A percentile compares a stretch with the other conserved stretches of the same genome.
These are phyloP conservation scores for Phaseolus coccineus DNA, from an alignment of 331 rosid genomes.

Conservation along the genomic window DNA sequence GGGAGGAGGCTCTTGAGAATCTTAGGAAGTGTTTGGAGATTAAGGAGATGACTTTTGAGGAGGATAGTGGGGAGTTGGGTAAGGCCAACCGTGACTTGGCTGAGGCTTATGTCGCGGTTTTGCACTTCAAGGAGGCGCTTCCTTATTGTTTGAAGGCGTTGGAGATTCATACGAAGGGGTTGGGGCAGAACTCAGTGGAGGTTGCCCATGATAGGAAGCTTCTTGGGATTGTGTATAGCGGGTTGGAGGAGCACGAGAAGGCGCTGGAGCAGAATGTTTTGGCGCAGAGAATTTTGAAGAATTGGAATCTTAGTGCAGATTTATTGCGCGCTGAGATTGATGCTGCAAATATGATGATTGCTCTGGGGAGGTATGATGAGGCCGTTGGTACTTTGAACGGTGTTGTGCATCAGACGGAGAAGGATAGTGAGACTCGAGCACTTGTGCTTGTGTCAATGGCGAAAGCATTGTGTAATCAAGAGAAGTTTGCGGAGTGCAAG, in stretches of 20 bases:
- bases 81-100: slow-evolving; percentile 79
- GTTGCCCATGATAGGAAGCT: slow-evolving; percentile 84
- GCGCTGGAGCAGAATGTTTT: slow-evolving; percentile 86
- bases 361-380: slow-evolving; percentile 76
- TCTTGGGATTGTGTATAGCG: slow-evolving; percentile 78
- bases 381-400: slow-evolving; percentile 77
- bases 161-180: slow-evolving; percentile 67
- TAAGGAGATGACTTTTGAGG: slow-evolving; percentile 77
- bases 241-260: slow-evolving; percentile 88
- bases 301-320: slow-evolving; percentile 82
- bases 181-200: slow-evolving; percentile 88
- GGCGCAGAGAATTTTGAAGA: slow-evolving; percentile 79
- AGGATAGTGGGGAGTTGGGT: slow-evolving; percentile 74
- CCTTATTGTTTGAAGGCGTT: slow-evolving; percentile 79
- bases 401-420: slow-evolving; percentile 66
- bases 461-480: slow-evolving; percentile 81
- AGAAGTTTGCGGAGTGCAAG: slow-evolving; percentile 69
- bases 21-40: slow-evolving; percentile 84
- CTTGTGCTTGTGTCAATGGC: slow-evolving; percentile 85
- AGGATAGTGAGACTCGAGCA: slow-evolving; percentile 80
- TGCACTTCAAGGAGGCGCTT: slow-evolving; percentile 81
- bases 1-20: slow-evolving; percentile 89
- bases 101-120: slow-evolving; percentile 73
- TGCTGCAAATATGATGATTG: slow-evolving; percentile 92
- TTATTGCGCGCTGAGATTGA: slow-evolving; percentile 81